phyloP scores from a whole-genome alignment of 148 eudicot species.

The Chenopodium berlandieri region DNA sequence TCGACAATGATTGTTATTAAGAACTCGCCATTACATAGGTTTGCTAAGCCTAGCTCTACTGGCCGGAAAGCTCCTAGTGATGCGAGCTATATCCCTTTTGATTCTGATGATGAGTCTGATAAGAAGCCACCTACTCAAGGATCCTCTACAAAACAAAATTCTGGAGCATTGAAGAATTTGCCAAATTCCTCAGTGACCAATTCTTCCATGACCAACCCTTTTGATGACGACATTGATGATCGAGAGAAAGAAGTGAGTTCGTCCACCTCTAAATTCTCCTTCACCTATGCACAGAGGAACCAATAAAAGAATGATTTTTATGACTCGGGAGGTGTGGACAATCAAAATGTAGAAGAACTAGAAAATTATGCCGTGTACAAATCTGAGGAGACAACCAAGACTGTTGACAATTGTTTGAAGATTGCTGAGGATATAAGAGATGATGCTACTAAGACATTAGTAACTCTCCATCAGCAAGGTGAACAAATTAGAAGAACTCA shows the following conservation, averaged over 20 bases:
- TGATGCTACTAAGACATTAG: conserved; percentile 78
- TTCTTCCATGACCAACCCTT: conserved; percentile 45
- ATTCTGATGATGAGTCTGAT: too few relatives aligned
- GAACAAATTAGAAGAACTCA: conserved; percentile 86
- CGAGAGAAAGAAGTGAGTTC: conserved; percentile 23
- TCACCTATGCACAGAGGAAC: conserved; percentile 50
- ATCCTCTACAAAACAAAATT: conserved; percentile 42
- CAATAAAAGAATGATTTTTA: conserved; percentile 79
- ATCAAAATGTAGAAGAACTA: conserved; percentile 69
- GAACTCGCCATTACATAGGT: conserved; percentile 47
- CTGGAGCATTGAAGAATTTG: conserved; percentile 43
- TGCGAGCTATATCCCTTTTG: conserved; percentile 61
- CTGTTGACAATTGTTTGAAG: conserved; percentile 67
- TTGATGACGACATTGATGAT: conserved; percentile 50
- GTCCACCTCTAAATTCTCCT: conserved; percentile 37
- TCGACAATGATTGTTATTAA: too few relatives aligned
- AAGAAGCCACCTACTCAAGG: conserved; percentile 37
- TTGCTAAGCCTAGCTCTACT: conserved; percentile 47
- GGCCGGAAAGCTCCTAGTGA: conserved; percentile 34
- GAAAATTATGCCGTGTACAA: conserved; percentile 80
- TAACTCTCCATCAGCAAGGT: conserved; percentile 86
- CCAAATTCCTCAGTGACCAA: conserved; percentile 36
- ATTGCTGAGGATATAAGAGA: conserved; percentile 85
- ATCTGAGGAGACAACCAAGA: conserved; percentile 82
- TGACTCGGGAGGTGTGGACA: conserved; percentile 80